Conservation (phyloP, 164 flowering plant species). For the Aristolochia californica region DNA sequence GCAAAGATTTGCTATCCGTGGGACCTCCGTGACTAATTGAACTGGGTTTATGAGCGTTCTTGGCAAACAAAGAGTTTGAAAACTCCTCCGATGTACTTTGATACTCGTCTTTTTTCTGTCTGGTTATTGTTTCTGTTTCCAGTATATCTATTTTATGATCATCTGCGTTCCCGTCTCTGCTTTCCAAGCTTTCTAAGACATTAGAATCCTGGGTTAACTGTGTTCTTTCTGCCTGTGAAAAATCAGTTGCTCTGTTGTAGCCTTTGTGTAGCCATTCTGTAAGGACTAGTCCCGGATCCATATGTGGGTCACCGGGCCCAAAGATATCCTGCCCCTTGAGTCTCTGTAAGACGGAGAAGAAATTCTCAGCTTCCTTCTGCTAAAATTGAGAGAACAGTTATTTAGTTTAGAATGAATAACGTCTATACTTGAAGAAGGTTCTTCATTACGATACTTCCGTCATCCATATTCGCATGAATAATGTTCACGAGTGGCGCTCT, state of each 20-base stretch:
- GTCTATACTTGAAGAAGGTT: constrained; percentile 52
- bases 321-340: constrained; percentile 25
- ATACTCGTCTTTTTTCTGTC: constrained; percentile 7
- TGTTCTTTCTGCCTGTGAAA: too few relatives aligned
- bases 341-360: constrained; percentile 34
- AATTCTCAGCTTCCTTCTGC: not conserved
- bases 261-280: constrained; percentile 25
- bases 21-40: constrained; percentile 15
- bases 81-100: constrained; percentile 4
- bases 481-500: constrained; percentile 43
- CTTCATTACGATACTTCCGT: constrained; percentile 47
- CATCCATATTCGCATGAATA: constrained; percentile 47
- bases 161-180: constrained; percentile 13
- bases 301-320: constrained; percentile 19
- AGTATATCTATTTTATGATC: constrained; percentile 32
- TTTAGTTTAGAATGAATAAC: not conserved
- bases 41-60: constrained; percentile 6
- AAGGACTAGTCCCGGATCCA: constrained; percentile 18
- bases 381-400: too few relatives aligned
- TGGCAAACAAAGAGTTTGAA: constrained; percentile 8
- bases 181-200: constrained; percentile 1
- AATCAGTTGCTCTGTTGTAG: too few relatives aligned
- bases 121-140: constrained; percentile 14
- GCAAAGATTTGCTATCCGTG: constrained; percentile 8
- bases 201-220: not conserved